phyloP scores from a whole-genome alignment of 192 early-diverging fungal genomes.

The Gonapodya sp. region DNA sequence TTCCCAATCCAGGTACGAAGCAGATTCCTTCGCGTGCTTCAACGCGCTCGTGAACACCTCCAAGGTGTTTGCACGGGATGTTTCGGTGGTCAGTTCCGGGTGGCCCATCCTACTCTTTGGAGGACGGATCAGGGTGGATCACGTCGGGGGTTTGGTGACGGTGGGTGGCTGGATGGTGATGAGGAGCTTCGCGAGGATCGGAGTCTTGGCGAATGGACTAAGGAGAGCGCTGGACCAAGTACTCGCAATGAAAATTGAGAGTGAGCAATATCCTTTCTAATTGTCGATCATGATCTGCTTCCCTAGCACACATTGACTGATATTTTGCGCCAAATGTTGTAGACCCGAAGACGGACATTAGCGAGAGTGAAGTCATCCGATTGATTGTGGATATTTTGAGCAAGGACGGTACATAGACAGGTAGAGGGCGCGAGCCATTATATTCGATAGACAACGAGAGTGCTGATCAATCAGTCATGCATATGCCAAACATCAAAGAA shows the following conservation, averaged over 20 bases:
- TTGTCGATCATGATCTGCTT: not conserved
- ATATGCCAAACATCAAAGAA: too few relatives aligned
- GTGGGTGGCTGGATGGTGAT: not conserved
- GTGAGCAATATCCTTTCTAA: not conserved
- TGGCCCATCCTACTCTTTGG: not conserved
- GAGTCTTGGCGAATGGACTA: not conserved
- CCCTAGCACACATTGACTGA: not conserved
- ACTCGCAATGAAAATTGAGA: not conserved
- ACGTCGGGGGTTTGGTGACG: not conserved
- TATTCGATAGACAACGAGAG: too few relatives aligned
- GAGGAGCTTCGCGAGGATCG: not conserved
- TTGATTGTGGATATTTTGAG: not conserved
- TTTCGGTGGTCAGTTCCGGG: not conserved
- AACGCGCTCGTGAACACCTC: not conserved
- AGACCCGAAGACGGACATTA: not conserved
- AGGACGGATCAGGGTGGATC: not conserved
- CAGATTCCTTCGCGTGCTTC: not conserved
- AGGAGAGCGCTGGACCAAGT: not conserved
- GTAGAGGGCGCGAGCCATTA: too few relatives aligned
- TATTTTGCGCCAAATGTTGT: not conserved
- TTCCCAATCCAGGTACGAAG: not conserved
- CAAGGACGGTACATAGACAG: not conserved
- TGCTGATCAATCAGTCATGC: too few relatives aligned
- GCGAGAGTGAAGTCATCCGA: not conserved
- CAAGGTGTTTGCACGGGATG: conserved; percentile 1